phyloP scores from a whole-genome alignment of 1,284 basidiomycete genomes.

The Takashimella koratensis region DNA sequence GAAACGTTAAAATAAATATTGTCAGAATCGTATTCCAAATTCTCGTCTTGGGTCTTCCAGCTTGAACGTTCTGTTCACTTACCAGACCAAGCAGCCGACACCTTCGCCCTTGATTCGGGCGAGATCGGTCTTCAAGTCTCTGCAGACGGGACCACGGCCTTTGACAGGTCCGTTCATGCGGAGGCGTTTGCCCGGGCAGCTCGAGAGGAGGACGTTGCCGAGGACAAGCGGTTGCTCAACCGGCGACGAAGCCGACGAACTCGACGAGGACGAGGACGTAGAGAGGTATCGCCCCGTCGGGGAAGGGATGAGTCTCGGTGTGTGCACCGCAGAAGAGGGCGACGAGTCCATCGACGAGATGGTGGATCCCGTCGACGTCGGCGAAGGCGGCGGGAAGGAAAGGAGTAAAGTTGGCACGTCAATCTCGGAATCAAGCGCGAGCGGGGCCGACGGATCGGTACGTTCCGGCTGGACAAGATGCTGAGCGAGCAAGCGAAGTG shows the following conservation, averaged over 20 bases:
- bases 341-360: constrained; percentile 33
- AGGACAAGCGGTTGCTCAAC: constrained; percentile 48
- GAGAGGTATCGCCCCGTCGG: constrained; percentile 12
- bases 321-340: constrained; percentile 11
- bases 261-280: constrained; percentile 2
- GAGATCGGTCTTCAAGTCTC: constrained; percentile 75
- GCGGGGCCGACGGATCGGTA: constrained; percentile 7
- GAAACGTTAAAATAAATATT: too few species aligned
- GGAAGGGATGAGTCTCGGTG: constrained; percentile 14
- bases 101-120: constrained; percentile 70
- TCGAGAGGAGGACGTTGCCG: constrained; percentile 87
- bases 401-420: constrained; percentile 54
- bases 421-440: constrained; percentile 31
- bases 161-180: constrained; percentile 75
- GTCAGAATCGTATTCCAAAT: too few species aligned
- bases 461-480: constrained; percentile 21
- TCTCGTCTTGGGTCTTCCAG: too few species aligned
- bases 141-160: constrained; percentile 76
- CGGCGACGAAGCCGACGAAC: neutral
- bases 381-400: constrained; percentile 51
- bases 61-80: constrained; percentile 30
- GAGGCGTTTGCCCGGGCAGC: constrained; percentile 96
- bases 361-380: constrained; percentile 27
- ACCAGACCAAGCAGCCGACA: constrained; percentile 81
- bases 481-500: constrained; percentile 29